Conservation (phyloP, 352 stramenopile species). For the Phytophthora foliorum region DNA sequence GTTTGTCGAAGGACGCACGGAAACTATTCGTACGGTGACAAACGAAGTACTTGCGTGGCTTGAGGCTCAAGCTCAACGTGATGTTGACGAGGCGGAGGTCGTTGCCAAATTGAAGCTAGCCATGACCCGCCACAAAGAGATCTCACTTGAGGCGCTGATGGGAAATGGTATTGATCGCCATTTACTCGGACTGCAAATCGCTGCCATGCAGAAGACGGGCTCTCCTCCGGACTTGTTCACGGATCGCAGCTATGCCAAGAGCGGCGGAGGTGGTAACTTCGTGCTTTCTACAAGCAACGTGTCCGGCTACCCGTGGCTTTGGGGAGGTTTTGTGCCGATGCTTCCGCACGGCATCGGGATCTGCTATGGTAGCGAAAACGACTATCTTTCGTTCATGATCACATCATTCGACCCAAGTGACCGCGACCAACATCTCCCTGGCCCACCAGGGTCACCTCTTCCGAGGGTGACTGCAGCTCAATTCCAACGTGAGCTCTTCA, state of each 20-base stretch:
- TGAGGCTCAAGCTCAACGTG: constrained; percentile 47
- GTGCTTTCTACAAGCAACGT: constrained; percentile 96
- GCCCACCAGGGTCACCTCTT: constrained; percentile 5
- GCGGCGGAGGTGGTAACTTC: constrained; percentile 90
- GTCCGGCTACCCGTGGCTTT: constrained; percentile 95
- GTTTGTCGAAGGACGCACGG: constrained; percentile 95
- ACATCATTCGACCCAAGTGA: constrained; percentile 76
- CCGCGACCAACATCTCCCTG: constrained; percentile 15
- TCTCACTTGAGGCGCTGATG: constrained; percentile 76
- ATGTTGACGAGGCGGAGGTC: constrained; percentile 50
- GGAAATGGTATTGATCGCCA: constrained; percentile 92
- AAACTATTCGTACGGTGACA: constrained; percentile 86
- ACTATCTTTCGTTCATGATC: constrained; percentile 94
- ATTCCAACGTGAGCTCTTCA: constrained; percentile 61
- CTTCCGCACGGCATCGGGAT: constrained; percentile 93
- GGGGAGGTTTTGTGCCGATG: constrained; percentile 94
- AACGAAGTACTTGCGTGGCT: constrained; percentile 85
- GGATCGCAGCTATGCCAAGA: constrained; percentile 85
- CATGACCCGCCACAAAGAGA: constrained; percentile 88
- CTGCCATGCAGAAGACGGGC: constrained; percentile 76
- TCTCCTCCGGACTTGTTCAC: constrained; percentile 82
- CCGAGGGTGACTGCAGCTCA: constrained; percentile 45
- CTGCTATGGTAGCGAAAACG: constrained; percentile 93
- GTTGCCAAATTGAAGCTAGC: constrained; percentile 77
- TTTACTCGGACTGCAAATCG: constrained; percentile 93